phyloP scores from a whole-genome alignment of 352 stramenopile species.

The Phytophthora sp. region DNA sequence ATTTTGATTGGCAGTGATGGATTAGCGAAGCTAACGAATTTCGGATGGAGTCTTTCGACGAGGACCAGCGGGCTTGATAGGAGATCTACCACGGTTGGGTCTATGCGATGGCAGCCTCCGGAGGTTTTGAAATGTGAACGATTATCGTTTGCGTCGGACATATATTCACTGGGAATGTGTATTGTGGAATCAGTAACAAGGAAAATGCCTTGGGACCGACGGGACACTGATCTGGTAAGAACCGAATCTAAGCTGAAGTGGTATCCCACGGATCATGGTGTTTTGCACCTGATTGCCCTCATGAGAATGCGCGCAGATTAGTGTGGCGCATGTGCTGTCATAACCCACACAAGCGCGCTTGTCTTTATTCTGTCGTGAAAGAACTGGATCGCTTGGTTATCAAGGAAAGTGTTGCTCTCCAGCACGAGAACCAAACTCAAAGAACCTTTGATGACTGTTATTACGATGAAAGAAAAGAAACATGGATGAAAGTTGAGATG shows the following conservation, averaged over 20 bases:
- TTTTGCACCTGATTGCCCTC: not conserved
- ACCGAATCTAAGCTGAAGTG: not conserved
- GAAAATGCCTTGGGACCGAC: not conserved
- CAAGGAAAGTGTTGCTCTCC: not conserved
- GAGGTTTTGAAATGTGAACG: not conserved
- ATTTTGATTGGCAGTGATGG: slow-evolving; percentile 27
- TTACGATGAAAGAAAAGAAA: not conserved
- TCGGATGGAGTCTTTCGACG: slow-evolving; percentile 10
- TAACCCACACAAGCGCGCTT: not conserved
- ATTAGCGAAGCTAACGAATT: slow-evolving; percentile 33
- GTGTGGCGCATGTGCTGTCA: slow-evolving; percentile 2
- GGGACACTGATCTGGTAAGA: too few relatives aligned
- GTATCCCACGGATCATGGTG: too few relatives aligned
- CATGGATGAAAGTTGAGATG: not conserved
- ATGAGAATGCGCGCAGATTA: not conserved
- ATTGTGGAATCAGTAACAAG: slow-evolving; percentile 13
- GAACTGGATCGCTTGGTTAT: not conserved
- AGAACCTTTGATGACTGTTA: not conserved
- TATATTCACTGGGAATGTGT: slow-evolving; percentile 23
- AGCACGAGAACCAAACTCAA: not conserved
- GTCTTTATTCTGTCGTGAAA: not conserved
- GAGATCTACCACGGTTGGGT: not conserved
- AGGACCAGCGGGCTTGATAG: too few relatives aligned
- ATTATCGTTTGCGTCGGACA: not conserved
- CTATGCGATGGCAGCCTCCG: slow-evolving; percentile 9